Evolutionary conservation across 2,329 filamentous ascomycete genomes (phyloP), one percentile per base, ranked within the genome.

Genomic region (Endoconidiophora laricicola): DNA sequence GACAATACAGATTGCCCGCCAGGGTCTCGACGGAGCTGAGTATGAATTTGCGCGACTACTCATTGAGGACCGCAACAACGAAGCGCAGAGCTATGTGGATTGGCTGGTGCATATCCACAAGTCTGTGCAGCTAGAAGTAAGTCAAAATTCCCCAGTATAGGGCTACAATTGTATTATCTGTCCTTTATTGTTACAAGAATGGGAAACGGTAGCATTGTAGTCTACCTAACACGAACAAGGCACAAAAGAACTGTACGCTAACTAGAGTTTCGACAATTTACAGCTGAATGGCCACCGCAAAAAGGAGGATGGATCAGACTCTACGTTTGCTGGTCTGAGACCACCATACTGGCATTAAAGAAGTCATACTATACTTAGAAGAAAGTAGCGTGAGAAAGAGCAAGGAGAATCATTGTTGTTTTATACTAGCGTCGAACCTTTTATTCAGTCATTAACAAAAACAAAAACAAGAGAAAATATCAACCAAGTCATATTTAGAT

Each of bases 71-170:
- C 77, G 91, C 56, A 96, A 96, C 64, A 94, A 94, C 57, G 91
- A 98, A 68, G 91, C 91, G 36, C 88, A 94, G 67, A 94, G 85
- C 62, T 98, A 96, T 65, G 91, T 96, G 33, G 91, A 98, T 67
- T 98, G 91, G 91, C 71, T 98, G 60, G 91, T 98, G 52, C 85
- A 94, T 65, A 74, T 96, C 55, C 91, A 98, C 66, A 82, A 90
- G 58, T 81, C 84, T 57, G 91, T 98, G 56, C 88, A 94, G 62
- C 71, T 94, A 56, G 91, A 98, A 74, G 78, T 82, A 64, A 66
- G 74, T 65, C 29, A 33, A 9, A 2, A 33, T 10, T 33, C 29
- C 12, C 9, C 29, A 33, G 2, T 12, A 33, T 12, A 33, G 29
- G 5, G 29, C 9, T 10, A 33, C 29, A 33, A 33, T 9, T 33